Conservation (phyloP, 306 rosid genomes). For the Benincasa hispida region DNA sequence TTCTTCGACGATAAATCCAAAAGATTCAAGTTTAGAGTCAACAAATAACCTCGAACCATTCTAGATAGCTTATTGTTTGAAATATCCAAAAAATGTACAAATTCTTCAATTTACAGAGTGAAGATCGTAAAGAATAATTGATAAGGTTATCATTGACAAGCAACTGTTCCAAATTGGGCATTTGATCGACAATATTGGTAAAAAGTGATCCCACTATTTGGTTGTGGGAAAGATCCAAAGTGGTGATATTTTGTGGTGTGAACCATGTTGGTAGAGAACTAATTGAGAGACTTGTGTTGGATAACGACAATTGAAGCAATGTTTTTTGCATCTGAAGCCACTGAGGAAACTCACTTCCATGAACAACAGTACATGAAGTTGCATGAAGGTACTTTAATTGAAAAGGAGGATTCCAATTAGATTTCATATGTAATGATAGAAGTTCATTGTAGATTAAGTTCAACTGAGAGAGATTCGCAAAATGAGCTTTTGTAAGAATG, state of each 20-base stretch:
- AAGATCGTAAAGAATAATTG: not conserved
- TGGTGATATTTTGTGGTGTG: not conserved
- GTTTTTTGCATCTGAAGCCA: not conserved
- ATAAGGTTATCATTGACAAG: not conserved
- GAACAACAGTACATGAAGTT: not conserved
- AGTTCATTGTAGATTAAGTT: not conserved
- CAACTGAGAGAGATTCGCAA: not conserved
- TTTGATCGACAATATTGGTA: not conserved
- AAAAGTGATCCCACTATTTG: not conserved
- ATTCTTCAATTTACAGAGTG: not conserved
- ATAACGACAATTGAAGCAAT: not conserved
- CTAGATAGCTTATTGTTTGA: not conserved
- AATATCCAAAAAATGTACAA: not conserved
- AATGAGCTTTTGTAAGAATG: not conserved
- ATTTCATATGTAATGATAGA: not conserved
- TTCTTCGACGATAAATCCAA: not conserved
- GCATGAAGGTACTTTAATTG: not conserved
- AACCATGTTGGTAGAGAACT: not conserved
- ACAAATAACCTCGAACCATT: not conserved
- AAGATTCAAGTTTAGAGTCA: not conserved
- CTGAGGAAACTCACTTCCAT: not conserved
- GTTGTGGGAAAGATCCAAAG: conserved; percentile 9
- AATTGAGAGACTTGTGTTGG: not conserved
- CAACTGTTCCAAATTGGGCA: not conserved
- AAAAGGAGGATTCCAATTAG: not conserved